Conservation (phyloP, 179 eudicot genomes). For the Beta macrorhiza region DNA sequence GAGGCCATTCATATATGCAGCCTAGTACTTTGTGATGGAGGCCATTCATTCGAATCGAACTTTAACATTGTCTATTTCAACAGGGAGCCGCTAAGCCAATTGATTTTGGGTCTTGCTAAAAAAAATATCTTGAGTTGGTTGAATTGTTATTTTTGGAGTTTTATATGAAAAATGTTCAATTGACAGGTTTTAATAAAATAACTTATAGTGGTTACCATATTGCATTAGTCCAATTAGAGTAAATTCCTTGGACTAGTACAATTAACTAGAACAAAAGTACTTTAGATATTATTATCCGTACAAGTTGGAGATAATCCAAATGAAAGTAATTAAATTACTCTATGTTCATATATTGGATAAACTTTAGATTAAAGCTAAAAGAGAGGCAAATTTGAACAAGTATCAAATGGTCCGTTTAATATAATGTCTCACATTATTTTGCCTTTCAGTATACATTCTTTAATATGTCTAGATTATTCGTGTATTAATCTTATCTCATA, state of each 20-base stretch:
- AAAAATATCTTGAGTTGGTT: background rate
- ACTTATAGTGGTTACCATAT: background rate
- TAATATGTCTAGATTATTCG: background rate
- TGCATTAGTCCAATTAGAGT: background rate
- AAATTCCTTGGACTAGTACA: background rate
- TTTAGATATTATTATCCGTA: background rate
- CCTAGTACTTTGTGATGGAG: background rate
- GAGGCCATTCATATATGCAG: background rate
- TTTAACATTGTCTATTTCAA: background rate
- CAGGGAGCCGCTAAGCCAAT: background rate
- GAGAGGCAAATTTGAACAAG: background rate
- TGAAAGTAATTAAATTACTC: background rate
- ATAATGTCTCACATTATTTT: background rate
- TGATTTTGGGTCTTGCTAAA: background rate
- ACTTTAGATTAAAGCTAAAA: background rate
- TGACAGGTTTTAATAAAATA: background rate
- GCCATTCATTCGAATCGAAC: background rate
- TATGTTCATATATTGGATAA: background rate
- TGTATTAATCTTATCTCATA: background rate
- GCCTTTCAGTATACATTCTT: background rate
- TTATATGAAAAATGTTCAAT: background rate
- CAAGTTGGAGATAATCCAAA: background rate
- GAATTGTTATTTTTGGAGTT: background rate
- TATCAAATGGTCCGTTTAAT: background rate
- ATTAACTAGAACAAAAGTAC: background rate